A percentile compares a stretch with the other conserved stretches of the same genome.
phyloP scores from a whole-genome alignment of 148 eudicot species.

The Fagopyrum tataricum region DNA sequence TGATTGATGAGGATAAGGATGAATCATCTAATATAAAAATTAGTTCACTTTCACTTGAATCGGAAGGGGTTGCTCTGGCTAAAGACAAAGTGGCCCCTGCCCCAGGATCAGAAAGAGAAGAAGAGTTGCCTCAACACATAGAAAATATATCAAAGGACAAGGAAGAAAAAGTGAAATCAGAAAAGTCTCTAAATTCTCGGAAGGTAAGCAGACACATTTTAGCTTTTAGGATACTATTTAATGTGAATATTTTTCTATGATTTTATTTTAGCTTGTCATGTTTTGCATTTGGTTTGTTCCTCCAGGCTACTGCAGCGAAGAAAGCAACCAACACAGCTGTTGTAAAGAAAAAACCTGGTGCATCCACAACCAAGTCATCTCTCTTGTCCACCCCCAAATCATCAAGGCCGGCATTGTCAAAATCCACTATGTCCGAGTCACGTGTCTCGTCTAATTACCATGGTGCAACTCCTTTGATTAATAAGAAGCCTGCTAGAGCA shows the following conservation, averaged over 20 bases:
- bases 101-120: not conserved
- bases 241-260: not conserved
- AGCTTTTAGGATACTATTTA: not conserved
- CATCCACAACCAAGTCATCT: conserved; percentile 35
- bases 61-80: not conserved
- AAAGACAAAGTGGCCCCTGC: not conserved
- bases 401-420: conserved; percentile 32
- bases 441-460: conserved; percentile 29
- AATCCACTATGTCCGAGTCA: conserved; percentile 29
- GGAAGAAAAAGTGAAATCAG: conserved; percentile 22
- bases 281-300: not conserved
- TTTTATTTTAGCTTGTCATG: not conserved
- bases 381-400: conserved; percentile 36
- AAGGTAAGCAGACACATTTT: conserved; percentile 2
- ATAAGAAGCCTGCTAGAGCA: conserved; percentile 30
- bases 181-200: not conserved
- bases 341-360: conserved; percentile 29
- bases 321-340: conserved; percentile 15
- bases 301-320: not conserved
- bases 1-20: not conserved
- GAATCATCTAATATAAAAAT: not conserved
- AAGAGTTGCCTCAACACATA: conserved; percentile 13
- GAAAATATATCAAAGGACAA: not conserved
- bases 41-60: not conserved
- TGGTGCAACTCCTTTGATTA: conserved; percentile 26